These are phyloP conservation scores for Sporothrix globosa DNA, from an alignment of 2,329 filamentous ascomycete species.

Conservation along the genomic window DNA sequence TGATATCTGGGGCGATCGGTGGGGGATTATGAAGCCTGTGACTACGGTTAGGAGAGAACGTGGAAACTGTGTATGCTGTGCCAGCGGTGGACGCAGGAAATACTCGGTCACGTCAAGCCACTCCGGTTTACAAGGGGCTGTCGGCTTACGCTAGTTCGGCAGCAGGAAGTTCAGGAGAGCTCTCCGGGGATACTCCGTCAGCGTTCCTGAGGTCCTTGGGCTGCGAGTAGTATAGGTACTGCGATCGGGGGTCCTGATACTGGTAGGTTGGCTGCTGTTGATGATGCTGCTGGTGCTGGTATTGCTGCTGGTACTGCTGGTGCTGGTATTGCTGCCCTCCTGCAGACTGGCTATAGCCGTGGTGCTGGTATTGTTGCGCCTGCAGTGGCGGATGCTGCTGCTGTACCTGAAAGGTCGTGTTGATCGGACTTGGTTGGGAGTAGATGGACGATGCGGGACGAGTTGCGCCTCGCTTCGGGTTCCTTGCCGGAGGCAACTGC, in stretches of 20 bases:
- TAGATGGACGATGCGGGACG: slow-evolving; percentile 65
- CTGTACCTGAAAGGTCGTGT: slow-evolving; percentile 42
- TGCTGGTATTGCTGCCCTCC: slow-evolving; percentile 36
- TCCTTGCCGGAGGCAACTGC: slow-evolving; percentile 43
- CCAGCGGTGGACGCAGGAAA: slow-evolving; percentile 13
- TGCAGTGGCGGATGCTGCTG: slow-evolving; percentile 29
- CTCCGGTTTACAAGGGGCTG: neutral
- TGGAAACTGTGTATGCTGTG: neutral
- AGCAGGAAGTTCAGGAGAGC: slow-evolving; percentile 56
- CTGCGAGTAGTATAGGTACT: slow-evolving; percentile 33
- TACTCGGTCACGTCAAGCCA: neutral
- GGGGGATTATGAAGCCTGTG: slow-evolving; percentile 45
- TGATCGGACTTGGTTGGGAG: slow-evolving; percentile 56
- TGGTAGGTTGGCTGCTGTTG: slow-evolving; percentile 28
- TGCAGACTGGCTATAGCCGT: slow-evolving; percentile 31
- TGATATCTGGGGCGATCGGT: slow-evolving; percentile 43
- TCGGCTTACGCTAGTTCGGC: slow-evolving; percentile 50
- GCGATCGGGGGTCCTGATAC: slow-evolving; percentile 20
- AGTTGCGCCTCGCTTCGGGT: slow-evolving; percentile 44
- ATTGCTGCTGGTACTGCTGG: neutral
- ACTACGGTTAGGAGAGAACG: neutral
- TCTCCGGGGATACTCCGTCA: slow-evolving; percentile 58
- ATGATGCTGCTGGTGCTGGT: neutral
- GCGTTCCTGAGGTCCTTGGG: slow-evolving; percentile 1
- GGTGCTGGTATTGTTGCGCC: slow-evolving; percentile 33